These are phyloP conservation scores for Mortierella sp. DNA, from an alignment of 371 early-diverging fungal species.

Conservation along the genomic window DNA sequence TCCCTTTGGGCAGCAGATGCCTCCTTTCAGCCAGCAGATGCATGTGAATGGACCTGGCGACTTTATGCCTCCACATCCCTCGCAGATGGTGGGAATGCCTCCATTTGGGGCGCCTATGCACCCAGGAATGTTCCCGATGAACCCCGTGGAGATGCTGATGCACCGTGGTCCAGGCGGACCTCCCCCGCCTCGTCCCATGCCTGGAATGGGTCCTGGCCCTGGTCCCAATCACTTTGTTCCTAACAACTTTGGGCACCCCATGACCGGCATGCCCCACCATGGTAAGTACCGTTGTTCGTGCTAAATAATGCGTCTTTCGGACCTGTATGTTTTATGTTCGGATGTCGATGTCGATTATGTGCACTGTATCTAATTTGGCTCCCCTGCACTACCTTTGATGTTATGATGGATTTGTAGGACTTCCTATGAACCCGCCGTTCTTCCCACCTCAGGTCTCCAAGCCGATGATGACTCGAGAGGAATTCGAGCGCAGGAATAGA, in stretches of 20 bases:
- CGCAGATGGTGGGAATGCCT: slow-evolving; percentile 56
- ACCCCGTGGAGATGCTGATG: slow-evolving; percentile 54
- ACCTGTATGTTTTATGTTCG: background rate
- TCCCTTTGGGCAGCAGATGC: slow-evolving; percentile 46
- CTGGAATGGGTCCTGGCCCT: slow-evolving; percentile 53
- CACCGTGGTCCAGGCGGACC: slow-evolving; percentile 49
- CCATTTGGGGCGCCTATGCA: slow-evolving; percentile 59
- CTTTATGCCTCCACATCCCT: slow-evolving; percentile 52
- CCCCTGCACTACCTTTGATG: too few relatives aligned
- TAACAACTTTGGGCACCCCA: slow-evolving; percentile 54
- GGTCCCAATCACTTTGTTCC: slow-evolving; percentile 55
- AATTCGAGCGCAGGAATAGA: slow-evolving; percentile 56
- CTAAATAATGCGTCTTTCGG: background rate
- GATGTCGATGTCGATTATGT: too few relatives aligned
- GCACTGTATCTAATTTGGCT: too few relatives aligned
- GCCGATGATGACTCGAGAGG: slow-evolving; percentile 56
- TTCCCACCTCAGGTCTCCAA: slow-evolving; percentile 53
- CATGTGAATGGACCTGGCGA: slow-evolving; percentile 47
- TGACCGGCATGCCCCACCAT: slow-evolving; percentile 46
- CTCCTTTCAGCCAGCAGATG: slow-evolving; percentile 49
- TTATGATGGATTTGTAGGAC: too few relatives aligned
- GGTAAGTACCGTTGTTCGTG: slow-evolving; percentile 18
- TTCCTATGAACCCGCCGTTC: slow-evolving; percentile 47
- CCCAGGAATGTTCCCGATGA: slow-evolving; percentile 58
- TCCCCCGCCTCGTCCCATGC: slow-evolving; percentile 50